Base-by-base conservation (phyloP, 768 basidiomycete species). In the Ephemerocybe angulata region DNA sequence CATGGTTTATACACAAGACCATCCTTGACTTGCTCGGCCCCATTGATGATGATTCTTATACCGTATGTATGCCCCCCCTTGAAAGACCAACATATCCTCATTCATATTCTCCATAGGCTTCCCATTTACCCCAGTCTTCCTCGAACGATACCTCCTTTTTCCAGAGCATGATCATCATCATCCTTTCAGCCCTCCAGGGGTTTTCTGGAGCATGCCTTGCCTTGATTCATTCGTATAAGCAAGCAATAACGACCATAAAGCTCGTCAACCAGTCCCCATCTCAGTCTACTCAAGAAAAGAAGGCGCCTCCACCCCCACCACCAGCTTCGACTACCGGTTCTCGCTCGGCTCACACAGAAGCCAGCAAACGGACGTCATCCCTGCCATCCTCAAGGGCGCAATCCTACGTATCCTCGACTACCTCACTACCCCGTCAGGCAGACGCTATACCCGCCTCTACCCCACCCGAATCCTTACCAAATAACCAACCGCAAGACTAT, bases 1-100 rank as follows among this genome's bases (percentile, higher is more conserved):
- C 90, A 0, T 98, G 95, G 93, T 98, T 97, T 67, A 80, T 96
- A 43, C 85, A 93, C 55, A 84, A 77, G 62, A 63, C 79, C 3
- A 74, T 88, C 11, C 74, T 95, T 31, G 84, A 85, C 62, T 67
- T 87, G 3, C 70, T 96, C 11, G 87, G 83, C 6, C 73, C 77
- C 24, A 64, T 67, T 33, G 66, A 71, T 2, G 70, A 68, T 24
- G 52, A 59, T 4, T 58, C 57, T 40, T 67, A 66, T 30, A 62
- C 69, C 58, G 76, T 74, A 54, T 42, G 69, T 62, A 43, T 37
- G 31, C 48, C 28, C 58, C 25, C 27, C 13, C 40, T 42, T 57
- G 31, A 25, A 41, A 40, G 29, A 40, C 38, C 43, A 50, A 12
- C 15, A 31, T 25, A 46, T 11, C 2, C 24, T 44, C 38, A 47